These are phyloP conservation scores for Yamadazyma laniorum DNA, from an alignment of 805 yeast genomes.

Conservation along the genomic window DNA sequence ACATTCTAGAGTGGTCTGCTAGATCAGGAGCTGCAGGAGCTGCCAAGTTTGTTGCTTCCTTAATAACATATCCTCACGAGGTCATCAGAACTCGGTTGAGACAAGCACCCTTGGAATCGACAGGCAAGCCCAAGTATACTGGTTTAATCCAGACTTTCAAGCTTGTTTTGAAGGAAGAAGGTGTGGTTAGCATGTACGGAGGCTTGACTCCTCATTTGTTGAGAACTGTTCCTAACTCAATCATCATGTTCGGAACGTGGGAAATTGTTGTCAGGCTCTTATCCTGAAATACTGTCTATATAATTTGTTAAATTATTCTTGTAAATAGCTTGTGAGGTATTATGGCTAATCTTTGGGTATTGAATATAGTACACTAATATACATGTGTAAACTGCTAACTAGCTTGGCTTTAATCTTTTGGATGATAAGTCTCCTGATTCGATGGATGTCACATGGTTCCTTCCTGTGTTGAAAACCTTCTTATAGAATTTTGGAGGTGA, in stretches of 20 bases:
- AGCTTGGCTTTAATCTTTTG: too few species aligned
- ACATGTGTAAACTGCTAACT: too few species aligned
- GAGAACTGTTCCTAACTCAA: constrained; percentile 96
- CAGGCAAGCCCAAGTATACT: constrained; percentile 82
- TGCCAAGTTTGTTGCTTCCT: constrained; percentile 90
- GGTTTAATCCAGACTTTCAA: constrained; percentile 87
- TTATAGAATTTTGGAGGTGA: constrained; percentile 49
- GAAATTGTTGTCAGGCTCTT: constrained; percentile 56
- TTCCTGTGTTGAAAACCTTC: constrained; percentile 31
- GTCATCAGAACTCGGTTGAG: constrained; percentile 93
- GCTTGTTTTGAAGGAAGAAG: constrained; percentile 87
- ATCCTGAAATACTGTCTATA: constrained; percentile 6
- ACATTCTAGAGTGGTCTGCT: constrained; percentile 85
- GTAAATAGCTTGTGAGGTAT: constrained; percentile 7
- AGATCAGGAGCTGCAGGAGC: constrained; percentile 97
- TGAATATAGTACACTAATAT: background rate
- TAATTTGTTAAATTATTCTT: background rate
- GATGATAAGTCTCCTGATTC: background rate
- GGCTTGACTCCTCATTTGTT: constrained; percentile 96
- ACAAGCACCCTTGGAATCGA: constrained; percentile 78
- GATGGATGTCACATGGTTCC: constrained; percentile 2
- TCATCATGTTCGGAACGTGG: constrained; percentile 99
- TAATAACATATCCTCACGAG: constrained; percentile 95
- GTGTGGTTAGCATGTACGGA: constrained; percentile 90
- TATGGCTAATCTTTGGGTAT: too few species aligned